A percentile compares a stretch with the other conserved stretches of the same genome.
phyloP scores from a whole-genome alignment of 257 asterid genomes.

The Solanum rostratum region DNA sequence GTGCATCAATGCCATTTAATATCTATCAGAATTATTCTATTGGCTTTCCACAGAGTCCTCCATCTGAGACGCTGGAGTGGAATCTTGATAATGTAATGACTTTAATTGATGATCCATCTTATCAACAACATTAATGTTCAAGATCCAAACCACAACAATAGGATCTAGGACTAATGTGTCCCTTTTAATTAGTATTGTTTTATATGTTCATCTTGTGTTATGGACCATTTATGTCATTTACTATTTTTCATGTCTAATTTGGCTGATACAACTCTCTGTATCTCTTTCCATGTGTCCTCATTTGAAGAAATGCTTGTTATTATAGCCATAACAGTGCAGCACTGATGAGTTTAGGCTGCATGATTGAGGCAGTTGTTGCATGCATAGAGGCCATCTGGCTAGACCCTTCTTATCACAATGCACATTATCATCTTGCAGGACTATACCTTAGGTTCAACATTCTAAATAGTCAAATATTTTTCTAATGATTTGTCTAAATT shows the following conservation, averaged over 20 bases:
- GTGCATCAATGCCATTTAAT: background rate
- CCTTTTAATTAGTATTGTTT: no score
- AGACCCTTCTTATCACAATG: slow-evolving; percentile 46
- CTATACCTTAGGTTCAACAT: slow-evolving; percentile 31
- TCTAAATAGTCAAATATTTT: background rate
- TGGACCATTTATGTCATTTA: no score
- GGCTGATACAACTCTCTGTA: no score
- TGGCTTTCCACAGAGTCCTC: background rate
- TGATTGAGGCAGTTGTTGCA: slow-evolving; percentile 64
- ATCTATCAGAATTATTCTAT: background rate
- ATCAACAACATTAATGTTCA: background rate
- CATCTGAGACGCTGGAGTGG: background rate
- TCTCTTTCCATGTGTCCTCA: no score
- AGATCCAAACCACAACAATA: background rate
- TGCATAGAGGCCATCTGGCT: slow-evolving; percentile 47
- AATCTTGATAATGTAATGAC: background rate
- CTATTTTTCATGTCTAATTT: no score
- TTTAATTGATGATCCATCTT: background rate
- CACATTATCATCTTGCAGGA: slow-evolving; percentile 45
- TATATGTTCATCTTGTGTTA: no score
- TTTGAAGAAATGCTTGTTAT: slow-evolving; percentile 47
- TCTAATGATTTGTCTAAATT: background rate
- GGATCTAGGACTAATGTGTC: background rate
- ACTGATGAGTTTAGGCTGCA: slow-evolving; percentile 47
- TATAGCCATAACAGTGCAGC: slow-evolving; percentile 81